These are phyloP conservation scores for Stemphylium beticola DNA, from an alignment of 2,329 filamentous ascomycete genomes.

Conservation along the genomic window DNA sequence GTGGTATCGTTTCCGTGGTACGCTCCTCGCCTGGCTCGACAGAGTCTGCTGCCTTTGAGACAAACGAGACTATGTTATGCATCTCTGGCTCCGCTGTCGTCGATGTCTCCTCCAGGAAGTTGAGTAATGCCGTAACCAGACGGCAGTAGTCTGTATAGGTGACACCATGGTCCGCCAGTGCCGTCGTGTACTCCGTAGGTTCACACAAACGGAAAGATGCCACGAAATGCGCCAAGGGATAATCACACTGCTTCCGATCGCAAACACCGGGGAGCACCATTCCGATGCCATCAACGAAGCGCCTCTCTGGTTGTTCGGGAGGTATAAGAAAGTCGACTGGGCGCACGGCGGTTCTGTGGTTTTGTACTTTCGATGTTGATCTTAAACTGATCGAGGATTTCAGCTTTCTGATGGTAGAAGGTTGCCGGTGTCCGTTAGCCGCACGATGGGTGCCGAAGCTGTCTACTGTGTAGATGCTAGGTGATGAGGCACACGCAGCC, in stretches of 20 bases:
- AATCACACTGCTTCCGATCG: slow-evolving; percentile 23
- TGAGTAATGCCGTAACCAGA: slow-evolving; percentile 20
- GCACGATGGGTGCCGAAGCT: slow-evolving; percentile 1
- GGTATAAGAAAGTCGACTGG: slow-evolving; percentile 21
- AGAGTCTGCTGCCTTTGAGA: too few relatives aligned
- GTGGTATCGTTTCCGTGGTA: not conserved
- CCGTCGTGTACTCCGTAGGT: slow-evolving; percentile 35
- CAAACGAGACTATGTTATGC: slow-evolving; percentile 3
- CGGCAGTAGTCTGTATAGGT: slow-evolving; percentile 29
- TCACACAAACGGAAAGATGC: slow-evolving; percentile 32
- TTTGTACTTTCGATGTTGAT: not conserved
- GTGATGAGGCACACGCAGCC: slow-evolving; percentile 14
- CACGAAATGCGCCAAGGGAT: slow-evolving; percentile 28
- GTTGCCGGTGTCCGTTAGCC: slow-evolving; percentile 7
- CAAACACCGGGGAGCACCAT: slow-evolving; percentile 32
- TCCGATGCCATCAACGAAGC: slow-evolving; percentile 35
- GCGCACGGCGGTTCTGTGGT: not conserved
- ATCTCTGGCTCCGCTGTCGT: not conserved
- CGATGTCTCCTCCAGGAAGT: slow-evolving; percentile 21
- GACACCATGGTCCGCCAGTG: slow-evolving; percentile 34
- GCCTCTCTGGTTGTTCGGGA: slow-evolving; percentile 31
- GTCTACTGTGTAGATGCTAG: slow-evolving; percentile 17
- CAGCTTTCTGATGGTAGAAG: slow-evolving; percentile 24
- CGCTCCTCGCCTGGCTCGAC: not conserved
- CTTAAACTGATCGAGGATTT: slow-evolving; percentile 17